phyloP scores from a whole-genome alignment of 345 rosid species.

The Melastoma malabathricum region DNA sequence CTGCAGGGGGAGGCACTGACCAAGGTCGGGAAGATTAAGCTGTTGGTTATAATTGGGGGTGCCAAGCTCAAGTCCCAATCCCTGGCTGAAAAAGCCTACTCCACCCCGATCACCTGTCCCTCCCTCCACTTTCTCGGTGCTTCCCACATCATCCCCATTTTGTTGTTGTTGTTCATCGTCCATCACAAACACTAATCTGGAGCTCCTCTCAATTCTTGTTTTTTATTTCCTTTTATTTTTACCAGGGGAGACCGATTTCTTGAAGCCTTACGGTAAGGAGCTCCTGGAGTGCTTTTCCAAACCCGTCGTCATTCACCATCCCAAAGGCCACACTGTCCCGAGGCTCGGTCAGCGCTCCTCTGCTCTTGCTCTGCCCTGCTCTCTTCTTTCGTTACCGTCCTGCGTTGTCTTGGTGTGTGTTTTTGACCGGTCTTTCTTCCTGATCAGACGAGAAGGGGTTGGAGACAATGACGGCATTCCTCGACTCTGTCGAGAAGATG shows the following conservation, averaged over 20 bases:
- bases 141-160: background rate
- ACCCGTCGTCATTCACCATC: slow-evolving; percentile 60
- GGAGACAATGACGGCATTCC: slow-evolving; percentile 26
- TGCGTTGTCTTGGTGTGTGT: too few relatives aligned
- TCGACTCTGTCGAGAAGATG: slow-evolving; percentile 29
- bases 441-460: slow-evolving; percentile 49
- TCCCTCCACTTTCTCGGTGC: slow-evolving; percentile 79
- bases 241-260: slow-evolving; percentile 69
- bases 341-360: slow-evolving; percentile 36
- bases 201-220: too few relatives aligned
- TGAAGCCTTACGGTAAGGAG: slow-evolving; percentile 54
- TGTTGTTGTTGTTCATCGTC: background rate
- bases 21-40: slow-evolving; percentile 56
- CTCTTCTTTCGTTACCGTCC: too few relatives aligned
- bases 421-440: background rate
- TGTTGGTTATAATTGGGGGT: slow-evolving; percentile 61
- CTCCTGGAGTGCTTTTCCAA: slow-evolving; percentile 37
- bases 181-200: too few relatives aligned
- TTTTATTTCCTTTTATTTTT: background rate
- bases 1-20: slow-evolving; percentile 70
- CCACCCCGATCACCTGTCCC: slow-evolving; percentile 36
- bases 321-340: slow-evolving; percentile 90
- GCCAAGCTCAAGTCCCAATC: slow-evolving; percentile 39
- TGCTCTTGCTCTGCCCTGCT: background rate
- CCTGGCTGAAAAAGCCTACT: slow-evolving; percentile 44